A percentile compares a stretch with the other conserved stretches of the same genome.
phyloP scores from a whole-genome alignment of 495 filamentous ascomycete genomes.

The Hyaloscypha finlandica region DNA sequence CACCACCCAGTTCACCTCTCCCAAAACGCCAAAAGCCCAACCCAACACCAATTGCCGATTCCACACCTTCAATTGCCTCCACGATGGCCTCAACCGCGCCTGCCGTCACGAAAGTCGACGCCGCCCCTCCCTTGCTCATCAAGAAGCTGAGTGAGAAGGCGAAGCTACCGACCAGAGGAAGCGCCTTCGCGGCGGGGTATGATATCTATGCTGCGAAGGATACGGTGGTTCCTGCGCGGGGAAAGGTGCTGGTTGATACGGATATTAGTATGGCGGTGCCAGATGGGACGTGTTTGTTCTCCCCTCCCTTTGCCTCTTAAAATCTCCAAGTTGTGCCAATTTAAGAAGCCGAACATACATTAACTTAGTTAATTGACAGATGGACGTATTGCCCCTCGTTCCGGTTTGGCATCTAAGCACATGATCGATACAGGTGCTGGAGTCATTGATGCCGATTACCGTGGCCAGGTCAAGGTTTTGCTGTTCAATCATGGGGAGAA shows the following conservation, averaged over 20 bases:
- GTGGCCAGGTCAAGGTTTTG: slow-evolving; percentile 89
- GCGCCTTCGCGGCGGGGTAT: slow-evolving; percentile 88
- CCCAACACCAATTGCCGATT: slow-evolving; percentile 33
- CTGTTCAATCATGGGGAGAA: slow-evolving; percentile 87
- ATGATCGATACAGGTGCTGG: slow-evolving; percentile 94
- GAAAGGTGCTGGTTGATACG: slow-evolving; percentile 85
- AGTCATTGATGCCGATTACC: slow-evolving; percentile 97
- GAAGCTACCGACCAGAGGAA: slow-evolving; percentile 80
- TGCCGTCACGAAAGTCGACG: slow-evolving; percentile 31
- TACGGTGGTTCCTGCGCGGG: slow-evolving; percentile 74
- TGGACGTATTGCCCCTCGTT: slow-evolving; percentile 88
- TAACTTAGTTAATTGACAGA: slow-evolving; percentile 51
- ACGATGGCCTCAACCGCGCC: slow-evolving; percentile 33
- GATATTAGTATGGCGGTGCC: slow-evolving; percentile 89
- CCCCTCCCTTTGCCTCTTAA: slow-evolving; percentile 6
- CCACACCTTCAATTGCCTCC: slow-evolving; percentile 32
- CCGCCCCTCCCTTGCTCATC: slow-evolving; percentile 46
- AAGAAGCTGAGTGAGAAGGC: slow-evolving; percentile 80
- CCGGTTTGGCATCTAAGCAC: slow-evolving; percentile 88
- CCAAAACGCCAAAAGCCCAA: slow-evolving; percentile 62
- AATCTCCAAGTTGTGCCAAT: background rate
- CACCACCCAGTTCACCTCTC: slow-evolving; percentile 51
- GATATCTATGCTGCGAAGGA: slow-evolving; percentile 78
- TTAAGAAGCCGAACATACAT: background rate
- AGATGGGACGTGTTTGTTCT: slow-evolving; percentile 74